Evolutionary conservation across 345 rosid species (phyloP).

Genomic region (Iberis pinnata): DNA sequence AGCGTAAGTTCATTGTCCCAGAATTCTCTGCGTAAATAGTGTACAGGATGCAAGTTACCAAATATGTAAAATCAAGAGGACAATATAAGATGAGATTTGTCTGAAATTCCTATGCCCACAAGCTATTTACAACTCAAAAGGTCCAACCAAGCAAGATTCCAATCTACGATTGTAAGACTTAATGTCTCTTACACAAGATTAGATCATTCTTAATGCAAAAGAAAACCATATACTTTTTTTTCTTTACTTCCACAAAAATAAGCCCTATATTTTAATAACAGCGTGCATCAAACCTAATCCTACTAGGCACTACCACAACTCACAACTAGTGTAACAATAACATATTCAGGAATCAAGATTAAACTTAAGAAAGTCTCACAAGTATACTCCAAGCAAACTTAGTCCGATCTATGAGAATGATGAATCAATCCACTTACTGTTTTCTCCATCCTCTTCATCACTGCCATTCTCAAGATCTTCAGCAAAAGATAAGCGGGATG

Average conservation of each 20-base stretch:
- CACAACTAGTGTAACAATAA: not conserved
- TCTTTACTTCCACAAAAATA: not conserved
- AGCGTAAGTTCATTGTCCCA: constrained; percentile 37
- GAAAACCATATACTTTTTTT: not conserved
- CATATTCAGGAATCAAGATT: not conserved
- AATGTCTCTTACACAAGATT: not conserved
- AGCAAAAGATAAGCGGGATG: constrained; percentile 71
- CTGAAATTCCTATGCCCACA: not conserved
- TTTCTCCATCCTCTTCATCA: constrained; percentile 60
- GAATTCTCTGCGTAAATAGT: constrained; percentile 27
- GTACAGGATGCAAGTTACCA: not conserved
- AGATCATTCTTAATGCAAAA: not conserved
- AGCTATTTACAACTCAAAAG: constrained; percentile 12
- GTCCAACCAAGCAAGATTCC: constrained; percentile 4
- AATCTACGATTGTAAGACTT: not conserved
- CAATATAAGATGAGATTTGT: not conserved
- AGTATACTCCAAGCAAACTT: not conserved
- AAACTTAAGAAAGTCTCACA: not conserved
- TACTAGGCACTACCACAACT: not conserved
- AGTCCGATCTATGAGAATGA: not conserved
- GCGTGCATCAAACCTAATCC: not conserved
- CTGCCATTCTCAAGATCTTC: constrained; percentile 76
- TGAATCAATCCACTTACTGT: constrained; percentile 35
- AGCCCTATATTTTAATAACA: not conserved
- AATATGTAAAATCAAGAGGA: not conserved